Base-by-base conservation (phyloP, 345 rosid species). In the Salix udensis region DNA sequence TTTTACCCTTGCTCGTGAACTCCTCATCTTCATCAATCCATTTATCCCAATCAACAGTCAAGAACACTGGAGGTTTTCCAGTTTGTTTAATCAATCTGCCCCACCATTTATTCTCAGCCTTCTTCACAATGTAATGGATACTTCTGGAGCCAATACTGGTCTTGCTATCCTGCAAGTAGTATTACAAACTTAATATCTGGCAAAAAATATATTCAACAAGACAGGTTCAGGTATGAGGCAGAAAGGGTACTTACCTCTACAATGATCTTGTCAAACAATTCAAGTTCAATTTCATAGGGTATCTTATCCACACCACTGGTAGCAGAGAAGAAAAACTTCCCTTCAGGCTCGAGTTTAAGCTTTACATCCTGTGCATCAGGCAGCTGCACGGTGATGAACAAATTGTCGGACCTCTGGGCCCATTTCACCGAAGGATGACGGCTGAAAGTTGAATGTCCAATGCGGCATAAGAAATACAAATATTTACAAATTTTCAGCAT, bases 1-100 rank as follows among this genome's bases (percentile, higher is more conserved):
- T 82, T 36, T 36, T 67, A 79, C 87, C 1, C 69, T 72, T 79
- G 10, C 36, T 23, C 14, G 61, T 83, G 61, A 67, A 65, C 83
- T 82, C 93, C 71, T 87, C 91, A 55, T 88, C 90, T 78, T 86
- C 89, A 73, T 90, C 87, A 37, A 90, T 81, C 93, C 91, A 90
- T 83, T 84, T 81, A 68, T 88, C 90, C 90, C 93, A 88, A 74
- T 88, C 90, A 78, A 87, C 88, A 79, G 83, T 86, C 77, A 87
- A 58, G 78, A 69, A 90, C 71, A 80, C 77, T 4, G 91, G 91
- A 40, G 89, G 76, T 72, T 80, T 88, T 48, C 89, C 91, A 65
- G 73, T 85, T 40, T 78, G 82, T 34, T 83, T 86, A 44, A 83
- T 65, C 79, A 90, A 75, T 64, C 85, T 87, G 71, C 84, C 82